These are phyloP conservation scores for Fusarium sulawesiense DNA, from an alignment of 2,329 filamentous ascomycete species.

Conservation along the genomic window DNA sequence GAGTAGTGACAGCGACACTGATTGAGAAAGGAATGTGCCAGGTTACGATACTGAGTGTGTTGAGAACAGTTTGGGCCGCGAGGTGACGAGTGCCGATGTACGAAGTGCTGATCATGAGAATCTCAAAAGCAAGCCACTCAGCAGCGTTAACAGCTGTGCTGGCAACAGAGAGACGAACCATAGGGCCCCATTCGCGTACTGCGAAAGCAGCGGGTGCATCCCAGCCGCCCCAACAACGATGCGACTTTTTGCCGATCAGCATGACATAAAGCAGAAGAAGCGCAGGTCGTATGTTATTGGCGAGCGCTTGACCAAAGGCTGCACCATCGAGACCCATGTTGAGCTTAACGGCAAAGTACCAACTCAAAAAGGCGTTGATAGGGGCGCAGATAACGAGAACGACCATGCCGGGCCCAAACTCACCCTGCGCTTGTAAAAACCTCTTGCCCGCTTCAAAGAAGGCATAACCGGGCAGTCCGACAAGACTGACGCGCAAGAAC, in stretches of 20 bases:
- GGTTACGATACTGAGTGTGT: slow-evolving; percentile 54
- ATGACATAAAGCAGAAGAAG: slow-evolving; percentile 60
- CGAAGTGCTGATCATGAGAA: slow-evolving; percentile 59
- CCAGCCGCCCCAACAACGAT: slow-evolving; percentile 54
- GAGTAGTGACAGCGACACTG: slow-evolving; percentile 56
- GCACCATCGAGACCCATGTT: slow-evolving; percentile 63
- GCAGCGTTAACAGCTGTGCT: slow-evolving; percentile 57
- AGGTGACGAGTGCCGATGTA: slow-evolving; percentile 57
- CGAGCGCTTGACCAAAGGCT: slow-evolving; percentile 61
- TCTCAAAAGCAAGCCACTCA: slow-evolving; percentile 58
- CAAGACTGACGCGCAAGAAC: slow-evolving; percentile 61
- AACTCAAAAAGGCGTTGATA: slow-evolving; percentile 61
- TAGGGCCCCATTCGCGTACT: slow-evolving; percentile 55
- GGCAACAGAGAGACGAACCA: slow-evolving; percentile 54
- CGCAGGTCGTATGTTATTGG: slow-evolving; percentile 60
- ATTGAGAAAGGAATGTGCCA: slow-evolving; percentile 59
- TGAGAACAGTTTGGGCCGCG: slow-evolving; percentile 56
- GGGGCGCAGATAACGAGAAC: slow-evolving; percentile 61
- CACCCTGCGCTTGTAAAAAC: slow-evolving; percentile 66
- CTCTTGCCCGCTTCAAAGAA: slow-evolving; percentile 66
- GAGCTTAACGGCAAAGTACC: slow-evolving; percentile 58
- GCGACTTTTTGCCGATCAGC: slow-evolving; percentile 52
- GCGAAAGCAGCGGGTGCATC: slow-evolving; percentile 51
- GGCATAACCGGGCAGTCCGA: slow-evolving; percentile 65
- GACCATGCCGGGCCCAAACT: slow-evolving; percentile 62